These are phyloP conservation scores for Fusarium drepaniforme DNA, from an alignment of 2,329 filamentous ascomycete species.

Conservation along the genomic window DNA sequence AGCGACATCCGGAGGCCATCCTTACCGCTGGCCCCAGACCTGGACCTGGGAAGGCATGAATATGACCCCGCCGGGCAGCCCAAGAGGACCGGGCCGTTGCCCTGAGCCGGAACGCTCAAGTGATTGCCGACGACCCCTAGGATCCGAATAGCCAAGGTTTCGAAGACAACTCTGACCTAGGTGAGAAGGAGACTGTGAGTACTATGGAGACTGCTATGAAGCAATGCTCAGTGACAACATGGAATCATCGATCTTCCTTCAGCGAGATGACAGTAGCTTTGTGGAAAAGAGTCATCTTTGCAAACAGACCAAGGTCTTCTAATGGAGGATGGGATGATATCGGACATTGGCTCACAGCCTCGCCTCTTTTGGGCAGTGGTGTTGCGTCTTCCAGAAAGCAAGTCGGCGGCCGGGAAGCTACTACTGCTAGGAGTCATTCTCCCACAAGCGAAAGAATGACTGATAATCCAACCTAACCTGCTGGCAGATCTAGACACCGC, in stretches of 20 bases:
- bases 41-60: background rate
- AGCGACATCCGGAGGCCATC: background rate
- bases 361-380: no score
- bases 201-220: background rate
- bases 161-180: background rate
- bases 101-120: background rate
- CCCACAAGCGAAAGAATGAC: no score
- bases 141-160: background rate
- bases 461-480: background rate
- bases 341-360: no score
- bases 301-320: no score
- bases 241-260: no score
- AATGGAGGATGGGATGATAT: no score
- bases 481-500: background rate
- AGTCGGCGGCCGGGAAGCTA: no score
- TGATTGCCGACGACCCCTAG: background rate
- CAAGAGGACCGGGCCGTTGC: background rate
- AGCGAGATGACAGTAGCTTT: no score
- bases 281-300: no score
- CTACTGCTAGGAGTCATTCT: no score
- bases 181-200: background rate
- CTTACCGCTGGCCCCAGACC: background rate
- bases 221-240: background rate
- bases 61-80: background rate
- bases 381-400: no score